Evolutionary conservation across 2,329 filamentous ascomycete species (phyloP), one percentile per base, ranked within the genome.

Genomic region (Boeremia exigua): DNA sequence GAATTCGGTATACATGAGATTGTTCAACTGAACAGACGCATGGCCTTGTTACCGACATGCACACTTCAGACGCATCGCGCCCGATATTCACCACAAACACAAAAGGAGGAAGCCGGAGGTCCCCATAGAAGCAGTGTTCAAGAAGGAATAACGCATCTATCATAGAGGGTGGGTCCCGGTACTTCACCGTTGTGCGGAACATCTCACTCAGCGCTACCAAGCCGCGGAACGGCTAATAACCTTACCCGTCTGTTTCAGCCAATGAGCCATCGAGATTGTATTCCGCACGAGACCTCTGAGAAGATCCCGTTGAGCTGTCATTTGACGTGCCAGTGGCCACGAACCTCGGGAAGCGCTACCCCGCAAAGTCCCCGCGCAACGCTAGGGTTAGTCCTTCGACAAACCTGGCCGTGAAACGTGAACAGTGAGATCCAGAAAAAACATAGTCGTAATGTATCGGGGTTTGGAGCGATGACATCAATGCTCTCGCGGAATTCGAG

Each of bases 281-380:
- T 5, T 0, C 9, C 15, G 9, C 28, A 43, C 5, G 25, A 4
- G 7, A 17, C 4, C 27, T 7, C 9, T 42, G 17, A 17, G 12
- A 34, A 11, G 17, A 9, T 34, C 9, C 14, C n/a, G 4, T 34
- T 15, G n/a, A 34, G 33, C 33, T 34, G 33, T 34, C 33, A 17
- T 9, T 34, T 17, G 11, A 2, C 6, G 32, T 33, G 11, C 12
- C 38, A 45, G 27, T 19, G 28, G 7, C 12, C 39, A 9, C 23
- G 17, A 42, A 39, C 46, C 46, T 49, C 46, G 46, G 40, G 38
- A 29, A 29, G 39, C 6, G 38, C 34, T 48, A 49, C 52, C 52
- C 52, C 52, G 45, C 52, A 55, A 29, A 14, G 11, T 14, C 46
- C 51, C 46, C 51, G 33, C 51, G 40, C 28, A 10, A 17, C 12